These are phyloP conservation scores for Fonsecaea pugnacius DNA, from an alignment of 2,329 filamentous ascomycete genomes.

Conservation along the genomic window DNA sequence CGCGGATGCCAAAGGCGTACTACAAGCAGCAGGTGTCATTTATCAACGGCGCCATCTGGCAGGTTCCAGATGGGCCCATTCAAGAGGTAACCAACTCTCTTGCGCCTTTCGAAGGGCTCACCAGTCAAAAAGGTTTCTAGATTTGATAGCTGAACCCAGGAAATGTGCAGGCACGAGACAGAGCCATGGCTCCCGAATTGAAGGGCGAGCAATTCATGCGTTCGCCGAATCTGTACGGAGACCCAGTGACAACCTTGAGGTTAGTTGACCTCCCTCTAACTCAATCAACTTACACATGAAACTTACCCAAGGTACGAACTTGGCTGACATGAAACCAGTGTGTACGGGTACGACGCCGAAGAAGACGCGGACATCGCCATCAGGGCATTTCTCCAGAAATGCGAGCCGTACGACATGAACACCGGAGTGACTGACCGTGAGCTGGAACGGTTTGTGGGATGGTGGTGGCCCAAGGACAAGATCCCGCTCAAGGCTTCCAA, in stretches of 20 bases:
- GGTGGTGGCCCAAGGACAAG: constrained; percentile 40
- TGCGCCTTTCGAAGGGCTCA: not conserved
- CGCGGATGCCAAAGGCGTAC: constrained; percentile 49
- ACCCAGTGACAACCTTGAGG: constrained; percentile 21
- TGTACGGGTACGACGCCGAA: constrained; percentile 33
- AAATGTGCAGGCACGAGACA: constrained; percentile 22
- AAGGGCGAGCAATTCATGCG: constrained; percentile 37
- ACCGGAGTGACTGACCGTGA: constrained; percentile 41
- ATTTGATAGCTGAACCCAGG: not conserved
- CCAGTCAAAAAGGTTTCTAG: not conserved
- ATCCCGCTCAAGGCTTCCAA: constrained; percentile 17
- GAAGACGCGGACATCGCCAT: constrained; percentile 31
- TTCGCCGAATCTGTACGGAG: constrained; percentile 44
- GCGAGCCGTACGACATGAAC: constrained; percentile 38
- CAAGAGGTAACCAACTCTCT: constrained; percentile 31
- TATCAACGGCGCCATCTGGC: constrained; percentile 14
- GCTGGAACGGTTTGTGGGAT: constrained; percentile 44
- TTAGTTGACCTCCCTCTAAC: not conserved
- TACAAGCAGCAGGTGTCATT: constrained; percentile 31
- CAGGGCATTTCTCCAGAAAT: constrained; percentile 19
- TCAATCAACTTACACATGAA: not conserved
- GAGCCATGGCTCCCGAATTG: constrained; percentile 20
- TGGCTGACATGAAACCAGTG: constrained; percentile 14
- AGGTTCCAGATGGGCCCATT: constrained; percentile 17
- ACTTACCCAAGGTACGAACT: not conserved